A percentile compares a stretch with the other conserved stretches of the same genome.
Conservation (phyloP, 1,284 basidiomycete species). For the Leccinum fuscescens region DNA sequence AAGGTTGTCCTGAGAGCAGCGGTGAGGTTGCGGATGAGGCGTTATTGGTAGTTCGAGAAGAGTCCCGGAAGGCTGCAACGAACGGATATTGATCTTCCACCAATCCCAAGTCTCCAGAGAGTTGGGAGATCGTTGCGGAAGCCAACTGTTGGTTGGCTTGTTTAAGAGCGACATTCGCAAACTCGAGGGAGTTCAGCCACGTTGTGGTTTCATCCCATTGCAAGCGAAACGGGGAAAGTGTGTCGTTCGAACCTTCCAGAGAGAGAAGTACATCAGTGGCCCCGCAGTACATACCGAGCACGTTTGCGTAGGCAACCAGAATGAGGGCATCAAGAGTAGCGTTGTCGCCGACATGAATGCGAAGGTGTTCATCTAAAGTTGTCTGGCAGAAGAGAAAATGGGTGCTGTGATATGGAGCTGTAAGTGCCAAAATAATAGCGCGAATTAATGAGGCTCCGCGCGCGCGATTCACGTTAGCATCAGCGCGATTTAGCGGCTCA, state of each 20-base stretch:
- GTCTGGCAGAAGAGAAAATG: constrained; percentile 7
- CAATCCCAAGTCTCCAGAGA: constrained; percentile 14
- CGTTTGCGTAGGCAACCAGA: constrained; percentile 36
- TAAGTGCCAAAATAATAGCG: too few relatives aligned
- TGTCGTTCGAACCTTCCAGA: constrained; percentile 19
- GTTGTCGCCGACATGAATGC: constrained; percentile 1
- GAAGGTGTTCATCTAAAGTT: constrained; percentile 5
- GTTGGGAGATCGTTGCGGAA: constrained; percentile 10
- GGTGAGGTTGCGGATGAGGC: not conserved
- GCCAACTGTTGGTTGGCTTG: constrained; percentile 12
- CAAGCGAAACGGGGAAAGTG: constrained; percentile 34
- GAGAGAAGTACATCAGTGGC: constrained; percentile 41
- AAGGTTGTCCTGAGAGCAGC: constrained; percentile 5
- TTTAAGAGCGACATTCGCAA: constrained; percentile 22
- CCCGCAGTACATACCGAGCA: constrained; percentile 42
- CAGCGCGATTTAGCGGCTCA: too few relatives aligned
- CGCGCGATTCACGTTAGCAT: too few relatives aligned
- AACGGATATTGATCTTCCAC: constrained; percentile 20
- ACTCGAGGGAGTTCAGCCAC: constrained; percentile 33
- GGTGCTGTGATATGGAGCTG: not conserved
- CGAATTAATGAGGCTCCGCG: too few relatives aligned
- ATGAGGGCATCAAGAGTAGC: constrained; percentile 17
- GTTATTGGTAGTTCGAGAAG: not conserved
- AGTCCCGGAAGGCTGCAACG: constrained; percentile 16
- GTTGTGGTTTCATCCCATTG: constrained; percentile 36